A percentile compares a stretch with the other conserved stretches of the same genome.
phyloP scores from a whole-genome alignment of 148 eudicot species.

The Diospyros kaki region DNA sequence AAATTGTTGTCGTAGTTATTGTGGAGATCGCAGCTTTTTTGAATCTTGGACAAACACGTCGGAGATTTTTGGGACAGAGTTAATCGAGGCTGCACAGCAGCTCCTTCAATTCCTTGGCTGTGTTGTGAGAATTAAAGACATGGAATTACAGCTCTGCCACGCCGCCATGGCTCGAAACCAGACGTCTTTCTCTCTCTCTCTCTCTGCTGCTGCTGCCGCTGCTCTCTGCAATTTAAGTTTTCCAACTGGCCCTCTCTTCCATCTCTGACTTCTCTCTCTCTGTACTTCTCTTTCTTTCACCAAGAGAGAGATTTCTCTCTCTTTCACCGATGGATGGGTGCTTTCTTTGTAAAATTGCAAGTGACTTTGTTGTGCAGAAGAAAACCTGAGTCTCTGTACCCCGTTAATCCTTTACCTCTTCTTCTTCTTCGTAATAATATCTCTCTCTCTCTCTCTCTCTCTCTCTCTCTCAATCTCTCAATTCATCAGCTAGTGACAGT shows the following conservation, averaged over 20 bases:
- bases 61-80: slow-evolving; percentile 12
- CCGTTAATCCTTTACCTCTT: too few species aligned
- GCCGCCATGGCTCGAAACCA: slow-evolving; percentile 54
- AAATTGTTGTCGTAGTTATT: not conserved
- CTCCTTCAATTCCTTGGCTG: slow-evolving; percentile 12
- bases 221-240: slow-evolving; percentile 6
- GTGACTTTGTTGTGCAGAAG: slow-evolving; percentile 4
- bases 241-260: slow-evolving; percentile 1
- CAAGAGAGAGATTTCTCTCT: too few species aligned
- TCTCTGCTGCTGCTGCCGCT: not conserved
- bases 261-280: slow-evolving; percentile 13
- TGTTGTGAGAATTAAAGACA: slow-evolving; percentile 28
- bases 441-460: too few species aligned
- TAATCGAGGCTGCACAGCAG: slow-evolving; percentile 3
- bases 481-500: not conserved
- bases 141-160: slow-evolving; percentile 53
- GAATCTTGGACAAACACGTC: slow-evolving; percentile 5
- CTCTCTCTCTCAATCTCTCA: not conserved
- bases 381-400: slow-evolving; percentile 1
- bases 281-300: not conserved
- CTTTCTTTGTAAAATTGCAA: too few species aligned
- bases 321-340: too few species aligned
- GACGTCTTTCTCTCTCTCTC: slow-evolving; percentile 5
- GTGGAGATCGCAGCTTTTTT: not conserved
- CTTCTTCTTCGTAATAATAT: too few species aligned